Conservation (phyloP, 1,139 yeast species). For the Magnusiomyces ingens region DNA sequence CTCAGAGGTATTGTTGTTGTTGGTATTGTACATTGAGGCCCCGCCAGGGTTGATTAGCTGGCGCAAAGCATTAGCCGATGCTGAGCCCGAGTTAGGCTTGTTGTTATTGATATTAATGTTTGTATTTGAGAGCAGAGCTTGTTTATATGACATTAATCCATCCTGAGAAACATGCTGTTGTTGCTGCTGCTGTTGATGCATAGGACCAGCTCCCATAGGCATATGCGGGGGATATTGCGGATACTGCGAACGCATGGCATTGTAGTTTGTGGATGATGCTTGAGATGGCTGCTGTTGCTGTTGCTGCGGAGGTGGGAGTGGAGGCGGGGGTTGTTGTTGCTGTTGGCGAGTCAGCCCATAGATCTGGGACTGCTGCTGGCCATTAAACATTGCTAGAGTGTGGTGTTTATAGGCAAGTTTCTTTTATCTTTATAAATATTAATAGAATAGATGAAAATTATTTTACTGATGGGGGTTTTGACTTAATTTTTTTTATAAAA, state of each 20-base stretch:
- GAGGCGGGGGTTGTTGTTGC: not conserved
- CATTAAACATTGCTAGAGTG: conserved; percentile 1
- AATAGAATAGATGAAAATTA: not conserved
- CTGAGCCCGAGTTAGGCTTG: too few relatives aligned
- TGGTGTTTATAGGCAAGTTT: too few relatives aligned
- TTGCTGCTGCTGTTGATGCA: not conserved
- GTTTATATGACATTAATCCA: not conserved
- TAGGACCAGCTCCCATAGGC: not conserved
- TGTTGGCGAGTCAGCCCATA: conserved; percentile 7
- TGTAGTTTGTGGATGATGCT: too few relatives aligned
- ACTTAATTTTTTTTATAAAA: not conserved
- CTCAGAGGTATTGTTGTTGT: not conserved
- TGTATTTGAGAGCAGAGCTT: not conserved
- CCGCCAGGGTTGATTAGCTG: too few relatives aligned
- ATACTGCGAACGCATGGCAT: too few relatives aligned
- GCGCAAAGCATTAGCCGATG: too few relatives aligned
- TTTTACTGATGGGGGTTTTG: not conserved
- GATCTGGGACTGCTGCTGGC: conserved; percentile 8
- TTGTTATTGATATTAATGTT: not conserved
- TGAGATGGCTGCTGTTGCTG: not conserved
- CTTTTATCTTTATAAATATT: not conserved
- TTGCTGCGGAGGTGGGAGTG: not conserved
- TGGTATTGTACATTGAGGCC: too few relatives aligned
- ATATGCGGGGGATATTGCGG: not conserved
- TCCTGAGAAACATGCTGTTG: conserved; percentile 2